Percentiles rank a stretch among this genome's conserved stretches.
Conservation (phyloP, 805 yeast genomes). For the Wickerhamiella azyma region DNA sequence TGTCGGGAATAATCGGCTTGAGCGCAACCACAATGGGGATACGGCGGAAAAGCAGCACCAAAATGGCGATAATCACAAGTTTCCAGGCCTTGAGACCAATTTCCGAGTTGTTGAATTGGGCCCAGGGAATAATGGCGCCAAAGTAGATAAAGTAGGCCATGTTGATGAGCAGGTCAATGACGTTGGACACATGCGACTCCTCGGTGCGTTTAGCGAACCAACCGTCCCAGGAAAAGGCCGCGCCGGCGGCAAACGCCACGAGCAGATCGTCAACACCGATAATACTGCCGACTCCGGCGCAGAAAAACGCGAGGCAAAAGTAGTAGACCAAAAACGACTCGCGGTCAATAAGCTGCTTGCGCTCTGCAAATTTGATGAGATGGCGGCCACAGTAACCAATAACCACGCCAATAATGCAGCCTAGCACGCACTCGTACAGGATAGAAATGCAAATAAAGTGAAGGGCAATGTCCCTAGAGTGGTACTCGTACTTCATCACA, state of each 20-base stretch:
- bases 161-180: conserved; percentile 72
- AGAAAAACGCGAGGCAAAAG: conserved; percentile 64
- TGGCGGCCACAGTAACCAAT: conserved; percentile 63
- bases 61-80: conserved; percentile 57
- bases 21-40: conserved; percentile 67
- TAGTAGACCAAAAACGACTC: conserved; percentile 82
- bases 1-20: conserved; percentile 73
- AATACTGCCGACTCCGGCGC: conserved; percentile 82
- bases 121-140: conserved; percentile 88
- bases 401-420: conserved; percentile 56
- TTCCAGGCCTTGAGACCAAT: conserved; percentile 70
- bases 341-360: conserved; percentile 56
- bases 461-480: conserved; percentile 54
- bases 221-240: conserved; percentile 91
- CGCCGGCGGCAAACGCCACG: conserved; percentile 84
- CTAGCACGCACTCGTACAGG: conserved; percentile 70
- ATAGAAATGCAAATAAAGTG: conserved; percentile 71
- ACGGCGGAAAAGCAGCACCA: conserved; percentile 61
- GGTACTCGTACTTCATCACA: conserved; percentile 49
- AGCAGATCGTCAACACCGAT: conserved; percentile 80
- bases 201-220: conserved; percentile 73
- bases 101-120: conserved; percentile 44
- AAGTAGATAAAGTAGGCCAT: conserved; percentile 79
- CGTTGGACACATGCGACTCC: conserved; percentile 76
- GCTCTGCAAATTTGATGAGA: conserved; percentile 61